A percentile compares a stretch with the other conserved stretches of the same genome.
Conservation (phyloP, 2,329 filamentous ascomycete species). For the Penicillium polonicum region DNA sequence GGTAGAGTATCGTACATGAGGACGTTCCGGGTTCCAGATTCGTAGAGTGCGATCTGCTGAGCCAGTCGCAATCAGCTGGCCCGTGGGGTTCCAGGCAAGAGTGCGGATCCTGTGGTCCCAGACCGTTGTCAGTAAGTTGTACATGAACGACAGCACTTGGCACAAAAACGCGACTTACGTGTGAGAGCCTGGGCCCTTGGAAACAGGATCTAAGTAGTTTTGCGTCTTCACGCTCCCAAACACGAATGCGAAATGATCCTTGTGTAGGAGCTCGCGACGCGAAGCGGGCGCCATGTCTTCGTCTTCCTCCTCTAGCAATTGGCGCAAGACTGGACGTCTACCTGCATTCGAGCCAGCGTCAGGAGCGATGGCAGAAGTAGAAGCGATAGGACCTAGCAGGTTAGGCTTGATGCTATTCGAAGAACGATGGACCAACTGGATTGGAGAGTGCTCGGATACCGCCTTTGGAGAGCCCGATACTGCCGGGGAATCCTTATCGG, state of each 20-base stretch:
- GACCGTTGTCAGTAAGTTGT: conserved; percentile 8
- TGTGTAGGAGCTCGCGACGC: conserved; percentile 50
- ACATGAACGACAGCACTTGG: not conserved
- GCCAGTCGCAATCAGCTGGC: conserved; percentile 80
- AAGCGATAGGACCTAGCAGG: not conserved
- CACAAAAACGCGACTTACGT: conserved; percentile 50
- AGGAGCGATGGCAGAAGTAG: not conserved
- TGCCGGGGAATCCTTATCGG: conserved; percentile 7
- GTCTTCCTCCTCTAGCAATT: conserved; percentile 17
- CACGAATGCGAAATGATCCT: conserved; percentile 66
- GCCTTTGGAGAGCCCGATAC: conserved; percentile 4
- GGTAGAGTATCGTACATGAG: conserved; percentile 48
- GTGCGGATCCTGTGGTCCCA: conserved; percentile 61
- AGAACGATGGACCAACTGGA: not conserved
- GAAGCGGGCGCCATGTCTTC: conserved; percentile 38
- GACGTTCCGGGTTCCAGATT: conserved; percentile 75
- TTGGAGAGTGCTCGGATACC: conserved; percentile 1
- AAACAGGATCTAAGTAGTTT: conserved; percentile 64
- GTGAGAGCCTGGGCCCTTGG: conserved; percentile 56
- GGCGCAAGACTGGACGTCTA: conserved; percentile 12
- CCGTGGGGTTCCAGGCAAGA: conserved; percentile 85
- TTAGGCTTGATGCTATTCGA: not conserved
- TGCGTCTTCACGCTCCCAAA: conserved; percentile 70
- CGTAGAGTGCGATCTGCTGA: conserved; percentile 83
- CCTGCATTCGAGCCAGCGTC: conserved; percentile 8